Percentiles rank a stretch among this genome's conserved stretches.
phyloP scores from a whole-genome alignment of 129 eudicot genomes.

The Silybum marianum region DNA sequence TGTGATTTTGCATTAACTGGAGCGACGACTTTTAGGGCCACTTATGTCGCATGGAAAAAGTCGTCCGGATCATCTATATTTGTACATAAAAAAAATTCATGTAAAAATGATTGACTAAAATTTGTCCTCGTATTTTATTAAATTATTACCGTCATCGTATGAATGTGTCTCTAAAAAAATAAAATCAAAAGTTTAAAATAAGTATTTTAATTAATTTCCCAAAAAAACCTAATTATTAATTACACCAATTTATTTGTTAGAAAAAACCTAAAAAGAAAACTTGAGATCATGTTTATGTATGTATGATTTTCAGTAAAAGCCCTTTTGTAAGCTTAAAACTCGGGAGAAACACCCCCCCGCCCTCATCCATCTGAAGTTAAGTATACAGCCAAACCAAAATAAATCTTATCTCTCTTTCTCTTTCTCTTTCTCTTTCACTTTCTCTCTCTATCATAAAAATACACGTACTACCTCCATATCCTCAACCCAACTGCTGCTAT shows the following conservation, averaged over 20 bases:
- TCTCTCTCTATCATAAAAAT: not conserved
- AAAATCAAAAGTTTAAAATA: no score
- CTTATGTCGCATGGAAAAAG: no score
- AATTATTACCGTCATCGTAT: no score
- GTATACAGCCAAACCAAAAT: constrained; percentile 20
- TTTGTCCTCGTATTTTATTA: no score
- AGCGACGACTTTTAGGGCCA: no score
- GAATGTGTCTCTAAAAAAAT: no score
- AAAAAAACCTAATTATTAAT: not conserved
- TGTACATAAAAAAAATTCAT: no score
- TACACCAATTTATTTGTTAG: not conserved
- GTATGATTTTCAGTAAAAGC: constrained; percentile 70
- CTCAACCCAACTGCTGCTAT: not conserved
- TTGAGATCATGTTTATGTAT: constrained; percentile 27
- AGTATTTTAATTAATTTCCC: no score
- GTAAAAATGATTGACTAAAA: no score
- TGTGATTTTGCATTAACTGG: no score
- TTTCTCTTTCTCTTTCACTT: not conserved
- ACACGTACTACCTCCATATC: constrained; percentile 6
- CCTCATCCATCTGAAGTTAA: not conserved
- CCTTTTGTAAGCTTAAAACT: constrained; percentile 66
- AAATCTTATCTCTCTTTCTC: constrained; percentile 9
- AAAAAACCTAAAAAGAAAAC: constrained; percentile 17
- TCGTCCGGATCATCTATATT: no score
- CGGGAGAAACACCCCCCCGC: constrained; percentile 71